phyloP scores from a whole-genome alignment of 2,329 filamentous ascomycete species.

The Beauveria sp. region DNA sequence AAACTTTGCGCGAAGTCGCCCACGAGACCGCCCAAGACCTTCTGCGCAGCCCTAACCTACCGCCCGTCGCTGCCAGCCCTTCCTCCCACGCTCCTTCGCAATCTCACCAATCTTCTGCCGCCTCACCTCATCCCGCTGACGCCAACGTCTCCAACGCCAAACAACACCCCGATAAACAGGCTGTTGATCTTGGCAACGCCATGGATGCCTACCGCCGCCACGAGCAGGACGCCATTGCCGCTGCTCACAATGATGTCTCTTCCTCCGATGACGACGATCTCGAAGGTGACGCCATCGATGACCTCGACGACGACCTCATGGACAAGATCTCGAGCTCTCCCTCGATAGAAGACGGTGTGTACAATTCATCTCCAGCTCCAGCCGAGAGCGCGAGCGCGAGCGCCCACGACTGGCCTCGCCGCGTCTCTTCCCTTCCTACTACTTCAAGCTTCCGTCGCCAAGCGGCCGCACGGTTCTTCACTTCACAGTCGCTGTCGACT shows the following conservation, averaged over 20 bases:
- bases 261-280: slow-evolving; percentile 54
- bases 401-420: slow-evolving; percentile 31
- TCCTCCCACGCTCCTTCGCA: slow-evolving; percentile 22
- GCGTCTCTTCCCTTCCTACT: slow-evolving; percentile 34
- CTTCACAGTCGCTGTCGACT: slow-evolving; percentile 8
- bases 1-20: slow-evolving; percentile 71
- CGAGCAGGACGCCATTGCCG: slow-evolving; percentile 49
- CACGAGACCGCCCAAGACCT: slow-evolving; percentile 71
- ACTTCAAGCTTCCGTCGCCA: slow-evolving; percentile 24
- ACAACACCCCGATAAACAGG: slow-evolving; percentile 10
- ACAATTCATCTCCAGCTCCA: slow-evolving; percentile 27
- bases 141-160: slow-evolving; percentile 22
- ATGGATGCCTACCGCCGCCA: slow-evolving; percentile 24
- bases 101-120: slow-evolving; percentile 28
- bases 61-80: slow-evolving; percentile 36
- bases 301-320: slow-evolving; percentile 88
- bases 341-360: slow-evolving; percentile 98
- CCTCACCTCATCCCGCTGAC: slow-evolving; percentile 38
- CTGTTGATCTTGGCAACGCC: slow-evolving; percentile 11
- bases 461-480: slow-evolving; percentile 23
- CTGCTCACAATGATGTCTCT: slow-evolving; percentile 52
- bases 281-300: slow-evolving; percentile 62
- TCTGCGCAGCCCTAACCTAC: slow-evolving; percentile 43
- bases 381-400: slow-evolving; percentile 14
- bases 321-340: slow-evolving; percentile 98